Base-by-base conservation (phyloP, 2,329 filamentous ascomycete species). In the Dothistroma septosporum region DNA sequence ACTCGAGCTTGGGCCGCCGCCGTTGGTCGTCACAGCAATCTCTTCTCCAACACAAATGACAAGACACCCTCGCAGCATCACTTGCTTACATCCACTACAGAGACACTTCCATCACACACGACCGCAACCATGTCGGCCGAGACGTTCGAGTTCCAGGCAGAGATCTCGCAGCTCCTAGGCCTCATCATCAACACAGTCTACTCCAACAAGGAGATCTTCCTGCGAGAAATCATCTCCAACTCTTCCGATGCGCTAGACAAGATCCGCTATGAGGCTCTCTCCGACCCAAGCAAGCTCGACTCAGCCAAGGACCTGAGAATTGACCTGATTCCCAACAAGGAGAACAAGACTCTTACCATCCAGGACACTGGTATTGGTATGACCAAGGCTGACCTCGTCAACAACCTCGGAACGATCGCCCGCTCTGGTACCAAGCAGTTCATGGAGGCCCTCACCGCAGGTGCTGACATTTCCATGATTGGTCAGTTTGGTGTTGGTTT, bases 131-230 rank as follows among this genome's bases (percentile, higher is more conserved):
- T 96, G 91, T 81, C 91, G 80, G 74, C 77, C 70, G 92, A 97
- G 85, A 97, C 92, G 72, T 99, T 99, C 84, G 93, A 97, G 89
- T 99, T 97, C 85, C 94, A 99, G 89, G 94, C 94, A 89, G 94
- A 99, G 90, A 99, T 99, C 79, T 97, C 93, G 90, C 94, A 99
- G 91, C 91, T 99, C 70, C 90, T 99, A 78, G 92, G 89, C 72
- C 90, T 99, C 79, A 99, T 99, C 83, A 99, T 99, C 87, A 99
- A 99, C 90, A 97, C 94, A 70, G 94, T 99, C 84, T 99, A 97
- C 87, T 97, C 92, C 73, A 99, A 99, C 89, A 99, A 99, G 87
- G 94, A 97, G 83, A 97, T 99, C 78, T 99, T 99, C 88, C 83
- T 99, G 75, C 85, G 94, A 89, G 94, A 99, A 83, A 78, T 99